Percentiles rank a stretch among this genome's conserved stretches.
These are phyloP conservation scores for Chlorella sorokiniana DNA, from an alignment of 139 green algal species.

Conservation along the genomic window DNA sequence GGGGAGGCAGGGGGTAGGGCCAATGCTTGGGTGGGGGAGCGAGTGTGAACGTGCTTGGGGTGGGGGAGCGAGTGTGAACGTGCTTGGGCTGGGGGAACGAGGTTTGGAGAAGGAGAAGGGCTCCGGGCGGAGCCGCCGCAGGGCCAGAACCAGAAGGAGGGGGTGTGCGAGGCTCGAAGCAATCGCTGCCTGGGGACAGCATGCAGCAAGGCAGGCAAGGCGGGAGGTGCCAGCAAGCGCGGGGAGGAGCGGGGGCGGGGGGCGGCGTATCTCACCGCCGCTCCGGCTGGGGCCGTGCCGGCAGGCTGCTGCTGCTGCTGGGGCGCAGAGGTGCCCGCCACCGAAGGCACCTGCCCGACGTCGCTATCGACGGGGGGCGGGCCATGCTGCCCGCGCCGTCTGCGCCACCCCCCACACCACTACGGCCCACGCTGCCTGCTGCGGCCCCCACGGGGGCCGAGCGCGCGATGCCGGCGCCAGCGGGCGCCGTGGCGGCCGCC, in stretches of 20 bases:
- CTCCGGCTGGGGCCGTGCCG: background rate
- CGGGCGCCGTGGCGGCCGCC: conserved; percentile 7
- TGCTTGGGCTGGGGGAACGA: no score
- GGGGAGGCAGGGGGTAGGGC: no score
- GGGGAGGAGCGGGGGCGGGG: background rate
- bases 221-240: no score
- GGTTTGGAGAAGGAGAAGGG: no score
- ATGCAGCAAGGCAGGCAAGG: no score
- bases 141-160: no score
- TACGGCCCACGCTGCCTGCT: background rate
- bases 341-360: background rate
- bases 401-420: background rate
- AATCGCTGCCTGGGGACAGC: no score
- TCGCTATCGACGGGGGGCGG: background rate
- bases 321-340: background rate
- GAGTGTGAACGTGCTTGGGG: no score
- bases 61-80: no score
- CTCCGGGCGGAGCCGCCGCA: no score
- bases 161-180: no score
- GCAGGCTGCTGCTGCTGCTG: conserved; percentile 20
- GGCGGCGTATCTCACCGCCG: background rate
- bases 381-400: background rate
- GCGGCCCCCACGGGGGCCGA: background rate
- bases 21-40: no score
- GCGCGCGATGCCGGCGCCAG: background rate